Base-by-base conservation (phyloP, 257 asterid genomes). In the Anisodus tanguticus region DNA sequence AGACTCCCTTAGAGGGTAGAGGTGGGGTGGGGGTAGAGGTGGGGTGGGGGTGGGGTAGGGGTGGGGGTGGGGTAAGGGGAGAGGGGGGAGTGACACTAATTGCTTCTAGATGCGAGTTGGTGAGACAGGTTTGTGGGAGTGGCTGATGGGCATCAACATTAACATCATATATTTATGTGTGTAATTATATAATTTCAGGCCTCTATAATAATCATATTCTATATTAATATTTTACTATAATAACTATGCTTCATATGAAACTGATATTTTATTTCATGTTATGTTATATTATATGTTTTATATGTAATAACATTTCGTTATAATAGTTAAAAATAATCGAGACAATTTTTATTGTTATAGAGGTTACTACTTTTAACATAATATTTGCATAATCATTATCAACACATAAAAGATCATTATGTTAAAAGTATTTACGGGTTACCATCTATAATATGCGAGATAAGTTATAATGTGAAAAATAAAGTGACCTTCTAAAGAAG, bases 51-150 rank as follows among this genome's bases (percentile, higher is more conserved):
- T 9, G 7, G n/a, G 3, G 49, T 11, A 3, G 2, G 16, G 12
- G 9, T n/a, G 15, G 49, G 77, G 45, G 37, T 9, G 7, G n/a
- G 3, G 49, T 11, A 3, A 3, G 16, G 12, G 9, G 5, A 35
- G 35, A 31, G 35, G 69, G 74, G 4, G 43, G 16, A 59, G 87
- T 51, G 82, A 68, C 67, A 49, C 81, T 83, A 85, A 91, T 83
- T 87, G 94, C 96, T 95, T 95, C 95, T 95, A 92, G 98, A 95
- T 88, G 97, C 83, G 97, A 91, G 98, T 95, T 93, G 98, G 98
- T 95, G 97, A 90, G 95, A 87, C 87, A 89, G 97, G 94, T 91
- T 91, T 76, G 81, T 84, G 86, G 84, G 87, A 84, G 90, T 87
- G 93, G 94, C 86, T 89, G 92, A 91, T 88, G 89, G 90, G 47